A percentile compares a stretch with the other conserved stretches of the same genome.
These are phyloP conservation scores for Eimeria maxima DNA, from an alignment of 169 alveolate species.

Conservation along the genomic window DNA sequence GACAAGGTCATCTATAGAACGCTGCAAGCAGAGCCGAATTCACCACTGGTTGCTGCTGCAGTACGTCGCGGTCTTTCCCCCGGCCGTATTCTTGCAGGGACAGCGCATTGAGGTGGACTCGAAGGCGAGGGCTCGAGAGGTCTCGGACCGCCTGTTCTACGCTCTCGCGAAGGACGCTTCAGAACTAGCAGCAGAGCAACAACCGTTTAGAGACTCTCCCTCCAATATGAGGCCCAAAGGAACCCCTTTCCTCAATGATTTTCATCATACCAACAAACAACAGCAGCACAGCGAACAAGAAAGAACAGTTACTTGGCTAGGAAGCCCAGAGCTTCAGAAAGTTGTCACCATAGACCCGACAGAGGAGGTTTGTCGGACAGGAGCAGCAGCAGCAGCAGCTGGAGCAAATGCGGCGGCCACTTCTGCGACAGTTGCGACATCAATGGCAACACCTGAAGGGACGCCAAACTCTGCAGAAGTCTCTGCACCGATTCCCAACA, in stretches of 20 bases:
- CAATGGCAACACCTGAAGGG: constrained; percentile 14
- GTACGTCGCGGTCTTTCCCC: constrained; percentile 76
- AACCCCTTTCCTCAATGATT: background rate
- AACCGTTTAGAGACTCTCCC: background rate
- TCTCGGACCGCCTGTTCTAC: constrained; percentile 47
- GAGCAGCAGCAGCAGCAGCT: constrained; percentile 11
- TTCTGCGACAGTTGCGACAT: background rate
- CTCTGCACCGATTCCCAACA: constrained; percentile 21
- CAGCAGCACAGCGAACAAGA: constrained; percentile 49
- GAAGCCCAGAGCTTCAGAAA: constrained; percentile 67
- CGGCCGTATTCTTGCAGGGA: constrained; percentile 76
- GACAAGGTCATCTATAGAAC: constrained; percentile 59
- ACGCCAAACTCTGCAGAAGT: background rate
- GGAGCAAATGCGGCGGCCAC: background rate
- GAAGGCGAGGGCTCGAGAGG: constrained; percentile 64
- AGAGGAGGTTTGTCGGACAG: background rate
- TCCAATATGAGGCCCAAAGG: background rate
- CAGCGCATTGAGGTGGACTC: constrained; percentile 70
- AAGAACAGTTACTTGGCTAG: constrained; percentile 54
- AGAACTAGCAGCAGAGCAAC: constrained; percentile 25
- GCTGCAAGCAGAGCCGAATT: constrained; percentile 59
- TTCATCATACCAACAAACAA: background rate
- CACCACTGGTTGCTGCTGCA: constrained; percentile 82
- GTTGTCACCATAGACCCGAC: constrained; percentile 43
- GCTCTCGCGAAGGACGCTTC: constrained; percentile 65